Percentiles rank a stretch among this genome's conserved stretches.
Conservation (phyloP, 352 stramenopile species). For the Pythium aphanidermatum region DNA sequence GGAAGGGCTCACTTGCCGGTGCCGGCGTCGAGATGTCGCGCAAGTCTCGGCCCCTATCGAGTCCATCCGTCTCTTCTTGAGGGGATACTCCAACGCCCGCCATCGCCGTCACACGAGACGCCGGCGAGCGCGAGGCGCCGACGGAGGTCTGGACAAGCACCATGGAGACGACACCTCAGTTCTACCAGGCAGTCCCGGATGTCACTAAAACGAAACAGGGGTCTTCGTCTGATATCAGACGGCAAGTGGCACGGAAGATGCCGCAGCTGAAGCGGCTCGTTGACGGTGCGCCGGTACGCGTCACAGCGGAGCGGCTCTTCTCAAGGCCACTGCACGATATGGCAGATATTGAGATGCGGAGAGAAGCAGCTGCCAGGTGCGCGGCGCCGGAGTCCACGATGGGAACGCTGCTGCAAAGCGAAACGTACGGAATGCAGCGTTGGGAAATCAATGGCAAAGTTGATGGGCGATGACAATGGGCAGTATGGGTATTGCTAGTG, state of each 20-base stretch:
- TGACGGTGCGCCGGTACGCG: conserved; percentile 3
- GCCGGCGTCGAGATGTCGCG: conserved; percentile 3
- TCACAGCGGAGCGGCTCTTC: conserved; percentile 45
- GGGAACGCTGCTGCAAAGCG: conserved; percentile 16
- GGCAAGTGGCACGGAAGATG: conserved; percentile 28
- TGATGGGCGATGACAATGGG: too few species aligned
- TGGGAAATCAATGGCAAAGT: too few species aligned
- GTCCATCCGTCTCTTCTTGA: too few species aligned
- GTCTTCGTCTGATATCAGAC: not conserved
- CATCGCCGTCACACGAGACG: too few species aligned
- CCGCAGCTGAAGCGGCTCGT: conserved; percentile 29
- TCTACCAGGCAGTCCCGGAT: too few species aligned
- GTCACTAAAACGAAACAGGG: conserved; percentile 3
- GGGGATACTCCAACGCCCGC: too few species aligned
- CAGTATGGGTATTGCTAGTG: too few species aligned
- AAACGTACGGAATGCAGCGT: too few species aligned
- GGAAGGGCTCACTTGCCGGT: not conserved
- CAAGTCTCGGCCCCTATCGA: too few species aligned
- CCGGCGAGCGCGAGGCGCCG: too few species aligned
- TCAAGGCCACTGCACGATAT: conserved; percentile 39
- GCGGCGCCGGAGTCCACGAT: conserved; percentile 29
- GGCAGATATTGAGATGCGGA: conserved; percentile 13
- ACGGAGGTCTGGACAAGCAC: too few species aligned
- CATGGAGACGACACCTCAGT: too few species aligned
- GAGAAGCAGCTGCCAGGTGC: conserved; percentile 29